Percentiles rank a stretch among this genome's conserved stretches.
phyloP scores from a whole-genome alignment of 2,329 filamentous ascomycete genomes.

The Penicillium sp. region DNA sequence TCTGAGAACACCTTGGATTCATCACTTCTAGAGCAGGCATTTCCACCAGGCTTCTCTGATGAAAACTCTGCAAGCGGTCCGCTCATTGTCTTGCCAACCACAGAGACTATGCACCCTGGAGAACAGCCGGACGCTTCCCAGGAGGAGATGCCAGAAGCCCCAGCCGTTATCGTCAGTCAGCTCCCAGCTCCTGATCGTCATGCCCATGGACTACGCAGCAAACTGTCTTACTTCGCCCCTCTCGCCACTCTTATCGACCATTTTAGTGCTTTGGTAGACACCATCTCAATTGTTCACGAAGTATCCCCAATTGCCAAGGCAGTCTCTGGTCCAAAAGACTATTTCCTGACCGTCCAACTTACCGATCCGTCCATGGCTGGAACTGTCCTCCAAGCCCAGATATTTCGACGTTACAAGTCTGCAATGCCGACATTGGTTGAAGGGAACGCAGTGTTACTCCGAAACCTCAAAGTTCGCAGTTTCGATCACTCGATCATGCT shows the following conservation, averaged over 20 bases:
- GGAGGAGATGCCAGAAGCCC: neutral
- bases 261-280: conserved; percentile 42
- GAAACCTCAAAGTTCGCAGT: conserved; percentile 48
- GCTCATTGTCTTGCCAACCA: neutral
- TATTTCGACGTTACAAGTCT: conserved; percentile 42
- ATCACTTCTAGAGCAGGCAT: neutral
- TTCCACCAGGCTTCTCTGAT: neutral
- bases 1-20: neutral
- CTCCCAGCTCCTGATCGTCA: conserved; percentile 23
- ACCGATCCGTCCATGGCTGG: conserved; percentile 47
- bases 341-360: conserved; percentile 42
- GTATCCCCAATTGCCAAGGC: conserved; percentile 33
- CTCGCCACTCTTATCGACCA: conserved; percentile 46
- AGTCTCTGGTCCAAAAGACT: conserved; percentile 41
- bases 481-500: conserved; percentile 42
- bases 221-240: conserved; percentile 44
- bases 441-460: conserved; percentile 47
- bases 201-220: conserved; percentile 40
- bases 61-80: neutral
- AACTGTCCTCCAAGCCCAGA: conserved; percentile 39
- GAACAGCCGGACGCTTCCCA: neutral
- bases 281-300: conserved; percentile 43
- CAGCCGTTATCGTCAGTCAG: conserved; percentile 4
- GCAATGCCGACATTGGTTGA: conserved; percentile 39
- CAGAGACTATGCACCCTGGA: neutral